Evolutionary conservation across 345 rosid genomes (phyloP).

Genomic region (Arabis alpina): DNA sequence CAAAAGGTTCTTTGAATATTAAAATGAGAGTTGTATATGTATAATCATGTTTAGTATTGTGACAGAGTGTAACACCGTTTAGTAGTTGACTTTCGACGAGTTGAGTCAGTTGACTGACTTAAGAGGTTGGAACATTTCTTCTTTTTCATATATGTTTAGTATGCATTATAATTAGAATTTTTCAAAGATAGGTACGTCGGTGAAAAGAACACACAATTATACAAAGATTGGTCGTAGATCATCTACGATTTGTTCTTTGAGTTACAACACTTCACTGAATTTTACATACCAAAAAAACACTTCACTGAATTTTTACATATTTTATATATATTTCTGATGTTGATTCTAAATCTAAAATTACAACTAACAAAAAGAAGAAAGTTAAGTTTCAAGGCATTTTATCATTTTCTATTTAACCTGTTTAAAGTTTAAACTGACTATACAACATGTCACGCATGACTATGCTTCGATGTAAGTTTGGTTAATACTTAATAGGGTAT

Average conservation of each 20-base stretch:
- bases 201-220: slow-evolving; percentile 2
- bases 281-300: background rate
- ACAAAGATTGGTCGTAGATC: too few relatives aligned
- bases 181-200: background rate
- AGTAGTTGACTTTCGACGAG: slow-evolving; percentile 36
- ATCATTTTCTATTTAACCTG: background rate
- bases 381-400: background rate
- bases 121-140: slow-evolving; percentile 12
- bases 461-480: background rate
- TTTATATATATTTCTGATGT: background rate
- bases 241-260: background rate
- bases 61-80: slow-evolving; percentile 29
- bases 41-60: slow-evolving; percentile 21
- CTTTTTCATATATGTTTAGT: background rate
- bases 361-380: background rate
- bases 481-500: background rate
- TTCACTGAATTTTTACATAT: too few relatives aligned
- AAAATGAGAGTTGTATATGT: slow-evolving; percentile 36
- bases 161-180: background rate
- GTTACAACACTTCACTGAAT: slow-evolving; percentile 5
- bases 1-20: background rate
- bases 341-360: background rate
- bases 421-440: background rate
- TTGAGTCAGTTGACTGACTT: slow-evolving; percentile 27
- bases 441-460: slow-evolving; percentile 26